Evolutionary conservation across 2,329 filamentous ascomycete genomes (phyloP).

Genomic region (Botrytis aclada): DNA sequence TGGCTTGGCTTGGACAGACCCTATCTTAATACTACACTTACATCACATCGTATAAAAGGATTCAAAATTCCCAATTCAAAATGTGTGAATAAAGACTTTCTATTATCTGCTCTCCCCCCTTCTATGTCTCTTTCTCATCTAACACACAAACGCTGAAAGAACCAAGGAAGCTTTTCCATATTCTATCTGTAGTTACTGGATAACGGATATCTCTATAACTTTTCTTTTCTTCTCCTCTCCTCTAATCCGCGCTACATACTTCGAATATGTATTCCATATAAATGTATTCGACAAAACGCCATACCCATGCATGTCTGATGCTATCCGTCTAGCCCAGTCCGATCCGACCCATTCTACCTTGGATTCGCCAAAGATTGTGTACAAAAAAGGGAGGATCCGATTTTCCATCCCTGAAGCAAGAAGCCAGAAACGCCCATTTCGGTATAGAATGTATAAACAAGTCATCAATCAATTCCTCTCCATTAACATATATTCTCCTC

Average conservation of each 20-base stretch:
- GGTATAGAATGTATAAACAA: conserved; percentile 13
- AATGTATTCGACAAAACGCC: conserved; percentile 4
- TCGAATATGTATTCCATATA: not conserved
- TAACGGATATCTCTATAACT: not conserved
- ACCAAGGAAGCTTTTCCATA: not conserved
- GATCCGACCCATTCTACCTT: not conserved
- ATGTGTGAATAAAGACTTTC: not conserved
- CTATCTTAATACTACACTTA: not conserved
- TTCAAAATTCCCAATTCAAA: not conserved
- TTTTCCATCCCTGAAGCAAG: not conserved
- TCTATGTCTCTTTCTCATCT: not conserved
- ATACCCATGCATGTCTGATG: not conserved
- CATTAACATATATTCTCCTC: conserved; percentile 5
- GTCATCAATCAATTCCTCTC: conserved; percentile 3
- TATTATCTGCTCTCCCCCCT: not conserved
- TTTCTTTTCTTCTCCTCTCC: not conserved
- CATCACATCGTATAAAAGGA: not conserved
- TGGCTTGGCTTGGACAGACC: not conserved
- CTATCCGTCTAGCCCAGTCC: not conserved
- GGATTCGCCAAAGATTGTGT: conserved; percentile 2
- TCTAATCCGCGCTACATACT: not conserved
- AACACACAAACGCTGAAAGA: not conserved
- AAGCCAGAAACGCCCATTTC: conserved; percentile 9
- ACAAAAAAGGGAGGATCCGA: conserved; percentile 1
- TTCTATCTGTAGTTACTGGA: not conserved